Percentiles rank a stretch among this genome's conserved stretches.
Evolutionary conservation across 108 stramenopile species (phyloP).

Genomic region (Cyclotella atomus): DNA sequence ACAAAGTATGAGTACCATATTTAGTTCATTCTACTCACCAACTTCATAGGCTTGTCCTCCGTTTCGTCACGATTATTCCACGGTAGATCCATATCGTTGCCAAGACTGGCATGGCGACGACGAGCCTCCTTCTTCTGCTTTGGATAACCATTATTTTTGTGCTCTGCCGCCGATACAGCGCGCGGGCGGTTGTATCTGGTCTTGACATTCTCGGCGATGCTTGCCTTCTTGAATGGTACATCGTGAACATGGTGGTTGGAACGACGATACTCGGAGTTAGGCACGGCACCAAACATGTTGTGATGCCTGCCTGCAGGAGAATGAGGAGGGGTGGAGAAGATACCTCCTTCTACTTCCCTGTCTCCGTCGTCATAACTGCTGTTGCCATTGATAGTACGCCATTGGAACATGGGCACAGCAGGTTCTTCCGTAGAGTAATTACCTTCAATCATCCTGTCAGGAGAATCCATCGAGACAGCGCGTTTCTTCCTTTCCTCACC

Average conservation of each 20-base stretch:
- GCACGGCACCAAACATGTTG: neutral
- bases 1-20: no score
- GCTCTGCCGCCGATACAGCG: slow-evolving; percentile 33
- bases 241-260: neutral
- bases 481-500: slow-evolving; percentile 45
- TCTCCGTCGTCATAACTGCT: neutral
- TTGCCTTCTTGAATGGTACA: neutral
- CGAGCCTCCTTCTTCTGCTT: neutral
- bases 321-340: slow-evolving; percentile 37
- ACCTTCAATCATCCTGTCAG: slow-evolving; percentile 11
- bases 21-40: slow-evolving; percentile 1
- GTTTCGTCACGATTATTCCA: neutral
- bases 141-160: neutral
- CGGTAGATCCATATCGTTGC: neutral
- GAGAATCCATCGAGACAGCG: slow-evolving; percentile 71
- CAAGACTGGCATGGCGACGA: slow-evolving; percentile 4
- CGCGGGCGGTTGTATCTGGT: slow-evolving; percentile 20
- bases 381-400: slow-evolving; percentile 24
- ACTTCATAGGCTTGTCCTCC: slow-evolving; percentile 23
- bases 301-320: slow-evolving; percentile 10
- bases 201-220: slow-evolving; percentile 30
- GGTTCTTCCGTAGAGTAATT: slow-evolving; percentile 14
- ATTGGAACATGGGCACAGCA: slow-evolving; percentile 31
- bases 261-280: slow-evolving; percentile 10
- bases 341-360: neutral